phyloP scores from a whole-genome alignment of 306 rosid species.

The Prunus salicina region DNA sequence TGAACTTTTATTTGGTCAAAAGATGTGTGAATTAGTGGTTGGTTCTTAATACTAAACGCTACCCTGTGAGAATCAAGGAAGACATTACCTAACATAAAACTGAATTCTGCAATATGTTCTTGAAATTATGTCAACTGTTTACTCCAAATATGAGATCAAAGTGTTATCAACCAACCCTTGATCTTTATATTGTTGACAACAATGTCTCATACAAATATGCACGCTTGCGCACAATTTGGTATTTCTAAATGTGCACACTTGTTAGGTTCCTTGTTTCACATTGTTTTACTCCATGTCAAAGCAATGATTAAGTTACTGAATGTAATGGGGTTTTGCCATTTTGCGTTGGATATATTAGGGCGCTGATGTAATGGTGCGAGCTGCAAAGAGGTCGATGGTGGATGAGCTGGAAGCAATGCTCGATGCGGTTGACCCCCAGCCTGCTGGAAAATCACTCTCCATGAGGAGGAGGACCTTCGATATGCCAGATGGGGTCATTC shows the following conservation, averaged over 20 bases:
- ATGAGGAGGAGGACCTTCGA: conserved; percentile 78
- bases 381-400: conserved; percentile 79
- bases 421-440: conserved; percentile 86
- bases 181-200: not conserved
- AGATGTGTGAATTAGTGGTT: not conserved
- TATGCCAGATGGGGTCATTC: conserved; percentile 72
- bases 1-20: not conserved
- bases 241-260: not conserved
- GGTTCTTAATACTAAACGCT: not conserved
- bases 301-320: not conserved
- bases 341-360: conserved; percentile 40
- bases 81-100: not conserved
- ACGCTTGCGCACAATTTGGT: not conserved
- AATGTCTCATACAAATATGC: too few species aligned
- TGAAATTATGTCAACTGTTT: not conserved
- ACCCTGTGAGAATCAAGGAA: not conserved
- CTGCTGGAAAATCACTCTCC: conserved; percentile 59
- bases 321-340: not conserved
- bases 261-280: not conserved
- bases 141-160: not conserved
- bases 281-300: not conserved
- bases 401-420: conserved; percentile 95
- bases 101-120: not conserved
- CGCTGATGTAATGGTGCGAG: conserved; percentile 63
- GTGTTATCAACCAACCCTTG: not conserved